phyloP scores from a whole-genome alignment of 2,329 filamentous ascomycete species.

The Aspergillus tamarii region DNA sequence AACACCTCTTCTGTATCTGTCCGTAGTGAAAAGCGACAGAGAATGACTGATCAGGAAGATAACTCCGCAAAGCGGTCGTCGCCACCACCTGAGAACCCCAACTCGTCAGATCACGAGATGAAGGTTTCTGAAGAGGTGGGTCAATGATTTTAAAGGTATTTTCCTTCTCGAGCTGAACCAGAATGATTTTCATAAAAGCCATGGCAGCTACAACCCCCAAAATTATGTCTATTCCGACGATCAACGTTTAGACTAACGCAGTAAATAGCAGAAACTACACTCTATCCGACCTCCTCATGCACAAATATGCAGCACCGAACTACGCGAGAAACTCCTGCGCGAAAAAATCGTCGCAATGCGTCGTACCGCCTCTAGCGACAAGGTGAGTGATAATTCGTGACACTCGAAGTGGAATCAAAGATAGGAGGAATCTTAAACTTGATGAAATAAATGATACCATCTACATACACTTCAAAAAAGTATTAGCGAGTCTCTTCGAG shows the following conservation, averaged over 20 bases:
- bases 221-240: background rate
- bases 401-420: slow-evolving; percentile 11
- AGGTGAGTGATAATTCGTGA: slow-evolving; percentile 26
- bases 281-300: slow-evolving; percentile 17
- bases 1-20: slow-evolving; percentile 48
- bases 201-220: slow-evolving; percentile 8
- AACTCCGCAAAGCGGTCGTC: slow-evolving; percentile 27
- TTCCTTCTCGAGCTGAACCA: background rate
- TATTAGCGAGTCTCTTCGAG: background rate
- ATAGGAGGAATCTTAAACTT: background rate
- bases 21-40: slow-evolving; percentile 46
- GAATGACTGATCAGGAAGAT: slow-evolving; percentile 43
- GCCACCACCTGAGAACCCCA: slow-evolving; percentile 22
- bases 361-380: slow-evolving; percentile 28
- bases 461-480: background rate
- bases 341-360: slow-evolving; percentile 43
- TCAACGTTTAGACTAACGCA: slow-evolving; percentile 20
- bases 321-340: slow-evolving; percentile 42
- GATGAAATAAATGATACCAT: slow-evolving; percentile 3
- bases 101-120: slow-evolving; percentile 23
- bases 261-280: slow-evolving; percentile 5
- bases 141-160: slow-evolving; percentile 28
- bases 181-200: slow-evolving; percentile 17
- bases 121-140: slow-evolving; percentile 37
- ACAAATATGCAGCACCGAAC: slow-evolving; percentile 35